Base-by-base conservation (phyloP, 805 yeast genomes). In the Zygoascus flipseniorum region DNA sequence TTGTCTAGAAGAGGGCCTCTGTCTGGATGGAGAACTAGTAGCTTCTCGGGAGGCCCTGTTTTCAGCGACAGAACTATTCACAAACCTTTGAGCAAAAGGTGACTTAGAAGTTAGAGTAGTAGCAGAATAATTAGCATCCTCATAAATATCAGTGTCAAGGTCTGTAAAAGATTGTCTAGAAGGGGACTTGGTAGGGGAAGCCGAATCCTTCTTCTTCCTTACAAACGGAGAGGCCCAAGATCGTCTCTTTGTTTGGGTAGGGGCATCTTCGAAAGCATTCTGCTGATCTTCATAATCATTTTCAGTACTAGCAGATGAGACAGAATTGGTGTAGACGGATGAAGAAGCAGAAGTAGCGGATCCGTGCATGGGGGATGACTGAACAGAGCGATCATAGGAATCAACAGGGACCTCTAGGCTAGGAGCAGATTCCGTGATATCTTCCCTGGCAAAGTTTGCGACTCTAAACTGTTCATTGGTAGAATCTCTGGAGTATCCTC, bases 191-290 rank as follows among this genome's bases (percentile, higher is more conserved):
- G 53, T 32, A 19, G 45, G 41, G 8, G 51, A 10, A 5, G 37
- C 31, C n/a, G 53, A 26, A 59, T 54, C 43, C 60, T 54, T 20
- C 69, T 73, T 48, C 65, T 61, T 54, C 32, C 72, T 64, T 53
- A 73, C 63, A 61, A 74, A 73, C 26, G 77, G 77, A 47, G 73
- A 69, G 9, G 73, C 72, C 77, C 78, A 74, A 1, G 73, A 68
- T 31, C 71, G 55, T 19, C 64, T 61, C 55, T 58, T 58, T n/a
- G 52, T 42, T 5, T 14, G 18, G 5, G 4, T 28, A 31, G 37
- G n/a, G 5, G 35, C 51, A 14, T 31, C 43, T 28, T 52, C 49
- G 18, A 44, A 44, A 41, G 39, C 39, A 2, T 51, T 46, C 26
- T n/a, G 48, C 47, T 43, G 41, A 2, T 19, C 51, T 5, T 47